Conservation (phyloP, 352 stramenopile genomes). For the Pythium dissotocum region DNA sequence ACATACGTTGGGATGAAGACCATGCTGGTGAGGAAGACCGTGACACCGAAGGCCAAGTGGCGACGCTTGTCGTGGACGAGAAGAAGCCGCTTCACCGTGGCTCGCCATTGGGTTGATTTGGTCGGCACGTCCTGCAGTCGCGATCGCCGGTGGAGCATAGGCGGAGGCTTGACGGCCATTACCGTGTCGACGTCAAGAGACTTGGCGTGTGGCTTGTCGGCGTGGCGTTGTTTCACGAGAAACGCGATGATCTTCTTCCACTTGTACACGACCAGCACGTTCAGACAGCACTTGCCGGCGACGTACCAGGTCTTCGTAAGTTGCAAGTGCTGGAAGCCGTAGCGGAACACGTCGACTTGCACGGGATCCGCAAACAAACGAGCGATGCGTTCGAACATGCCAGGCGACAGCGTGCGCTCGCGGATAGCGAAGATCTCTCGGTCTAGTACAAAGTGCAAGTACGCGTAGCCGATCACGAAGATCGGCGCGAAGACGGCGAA, state of each 20-base stretch:
- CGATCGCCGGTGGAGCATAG: too few species aligned
- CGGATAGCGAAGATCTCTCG: slow-evolving; percentile 19
- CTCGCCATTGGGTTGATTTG: background rate
- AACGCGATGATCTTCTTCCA: slow-evolving; percentile 29
- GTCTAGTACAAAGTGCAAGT: slow-evolving; percentile 30
- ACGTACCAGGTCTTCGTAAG: slow-evolving; percentile 20
- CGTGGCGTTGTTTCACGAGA: slow-evolving; percentile 4
- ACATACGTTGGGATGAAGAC: slow-evolving; percentile 14
- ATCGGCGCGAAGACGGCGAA: slow-evolving; percentile 37
- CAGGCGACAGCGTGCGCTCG: slow-evolving; percentile 16
- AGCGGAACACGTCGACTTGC: slow-evolving; percentile 25
- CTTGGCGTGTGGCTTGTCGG: too few species aligned
- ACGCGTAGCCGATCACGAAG: slow-evolving; percentile 29
- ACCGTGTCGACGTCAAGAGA: too few species aligned
- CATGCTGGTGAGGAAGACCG: slow-evolving; percentile 20
- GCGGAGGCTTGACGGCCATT: too few species aligned
- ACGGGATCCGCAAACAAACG: slow-evolving; percentile 33
- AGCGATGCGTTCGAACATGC: slow-evolving; percentile 23
- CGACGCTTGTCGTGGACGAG: slow-evolving; percentile 13
- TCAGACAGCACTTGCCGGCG: slow-evolving; percentile 24
- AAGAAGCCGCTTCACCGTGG: background rate
- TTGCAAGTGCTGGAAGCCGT: slow-evolving; percentile 23
- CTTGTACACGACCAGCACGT: slow-evolving; percentile 26
- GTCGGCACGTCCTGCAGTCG: too few species aligned
- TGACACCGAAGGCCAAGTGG: slow-evolving; percentile 15